phyloP scores from a whole-genome alignment of 495 filamentous ascomycete species.

The Talaromyces wortmannii region DNA sequence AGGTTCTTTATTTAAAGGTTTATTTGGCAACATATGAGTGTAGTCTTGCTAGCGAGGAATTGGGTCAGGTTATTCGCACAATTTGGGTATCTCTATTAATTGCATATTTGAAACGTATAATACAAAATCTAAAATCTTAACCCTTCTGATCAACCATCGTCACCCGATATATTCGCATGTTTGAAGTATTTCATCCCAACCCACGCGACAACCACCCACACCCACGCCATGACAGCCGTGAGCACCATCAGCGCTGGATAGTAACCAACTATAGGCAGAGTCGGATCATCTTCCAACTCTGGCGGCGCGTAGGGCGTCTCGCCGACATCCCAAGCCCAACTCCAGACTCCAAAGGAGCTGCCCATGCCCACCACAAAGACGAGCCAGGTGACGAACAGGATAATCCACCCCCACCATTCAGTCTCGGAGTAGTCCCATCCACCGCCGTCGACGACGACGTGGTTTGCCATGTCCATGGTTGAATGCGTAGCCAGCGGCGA shows the following conservation, averaged over 20 bases:
- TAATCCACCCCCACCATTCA: slow-evolving; percentile 94
- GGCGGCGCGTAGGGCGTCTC: slow-evolving; percentile 90
- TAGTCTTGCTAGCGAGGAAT: too few relatives aligned
- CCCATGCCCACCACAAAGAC: slow-evolving; percentile 96
- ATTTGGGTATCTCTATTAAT: not conserved
- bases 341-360: slow-evolving; percentile 95
- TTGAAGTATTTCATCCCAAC: slow-evolving; percentile 99
- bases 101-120: not conserved
- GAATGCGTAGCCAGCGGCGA: slow-evolving; percentile 52
- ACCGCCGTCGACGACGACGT: slow-evolving; percentile 36
- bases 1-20: too few relatives aligned
- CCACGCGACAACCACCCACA: slow-evolving; percentile 97
- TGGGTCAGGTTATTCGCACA: not conserved
- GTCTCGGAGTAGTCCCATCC: slow-evolving; percentile 89
- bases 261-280: slow-evolving; percentile 90
- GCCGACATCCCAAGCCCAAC: slow-evolving; percentile 99
- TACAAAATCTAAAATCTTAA: not conserved
- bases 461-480: slow-evolving; percentile 25
- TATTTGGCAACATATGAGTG: too few relatives aligned
- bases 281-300: slow-evolving; percentile 87
- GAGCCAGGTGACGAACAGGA: slow-evolving; percentile 82
- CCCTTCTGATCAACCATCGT: slow-evolving; percentile 29
- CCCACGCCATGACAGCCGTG: slow-evolving; percentile 95
- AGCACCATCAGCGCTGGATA: slow-evolving; percentile 92
- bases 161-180: slow-evolving; percentile 79